Evolutionary conservation across 805 yeast genomes (phyloP).

Genomic region (Sungouiozyma ichnusensis): DNA sequence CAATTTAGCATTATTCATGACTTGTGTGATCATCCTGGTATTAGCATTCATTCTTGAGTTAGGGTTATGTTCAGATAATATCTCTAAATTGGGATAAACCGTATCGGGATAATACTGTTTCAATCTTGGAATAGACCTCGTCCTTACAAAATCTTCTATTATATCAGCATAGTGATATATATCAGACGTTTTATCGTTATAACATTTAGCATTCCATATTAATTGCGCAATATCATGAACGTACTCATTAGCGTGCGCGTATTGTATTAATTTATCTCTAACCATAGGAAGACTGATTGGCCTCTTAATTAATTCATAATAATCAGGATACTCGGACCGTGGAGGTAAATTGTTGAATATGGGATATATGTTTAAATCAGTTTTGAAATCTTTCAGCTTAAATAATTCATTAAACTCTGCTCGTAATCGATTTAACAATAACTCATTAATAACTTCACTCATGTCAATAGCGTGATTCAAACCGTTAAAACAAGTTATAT

Average conservation of each 20-base stretch:
- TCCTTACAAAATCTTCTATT: conserved; percentile 32
- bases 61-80: conserved; percentile 42
- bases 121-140: conserved; percentile 29
- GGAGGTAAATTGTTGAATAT: conserved; percentile 44
- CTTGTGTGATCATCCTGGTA: no score
- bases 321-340: conserved; percentile 57
- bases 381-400: conserved; percentile 17
- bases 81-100: conserved; percentile 48
- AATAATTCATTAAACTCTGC: conserved; percentile 17
- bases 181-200: conserved; percentile 58
- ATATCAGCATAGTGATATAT: conserved; percentile 60
- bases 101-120: conserved; percentile 27
- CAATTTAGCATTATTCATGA: no score
- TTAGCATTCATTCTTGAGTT: no score
- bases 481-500: neutral
- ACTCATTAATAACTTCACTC: neutral
- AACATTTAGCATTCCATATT: conserved; percentile 81
- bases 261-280: conserved; percentile 47
- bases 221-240: conserved; percentile 72
- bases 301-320: conserved; percentile 62
- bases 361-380: conserved; percentile 22
- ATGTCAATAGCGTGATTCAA: neutral
- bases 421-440: neutral
- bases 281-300: conserved; percentile 80
- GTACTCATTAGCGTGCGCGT: conserved; percentile 56